Evolutionary conservation across 2,329 filamentous ascomycete species (phyloP).

Genomic region (Hypoxylon sp.): DNA sequence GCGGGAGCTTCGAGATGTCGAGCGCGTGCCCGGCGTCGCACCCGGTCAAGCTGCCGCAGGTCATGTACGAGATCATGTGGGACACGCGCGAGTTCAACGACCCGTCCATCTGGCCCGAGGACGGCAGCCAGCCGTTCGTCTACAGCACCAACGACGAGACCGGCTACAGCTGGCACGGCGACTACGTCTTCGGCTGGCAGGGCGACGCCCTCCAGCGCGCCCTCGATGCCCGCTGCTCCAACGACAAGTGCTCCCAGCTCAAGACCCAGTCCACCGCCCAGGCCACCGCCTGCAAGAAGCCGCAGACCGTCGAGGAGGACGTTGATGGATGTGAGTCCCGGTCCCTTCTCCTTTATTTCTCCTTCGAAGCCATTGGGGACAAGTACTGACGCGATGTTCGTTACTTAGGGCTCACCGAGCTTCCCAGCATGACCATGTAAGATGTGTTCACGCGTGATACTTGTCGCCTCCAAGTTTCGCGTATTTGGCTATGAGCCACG

Average conservation of each 20-base stretch:
- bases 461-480: background rate
- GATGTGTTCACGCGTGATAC: background rate
- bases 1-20: constrained; percentile 35
- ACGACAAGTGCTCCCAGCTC: constrained; percentile 36
- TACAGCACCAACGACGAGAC: constrained; percentile 40
- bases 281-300: constrained; percentile 39
- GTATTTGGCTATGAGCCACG: constrained; percentile 11
- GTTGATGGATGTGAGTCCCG: constrained; percentile 33
- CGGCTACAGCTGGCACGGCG: constrained; percentile 47
- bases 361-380: background rate
- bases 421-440: constrained; percentile 29
- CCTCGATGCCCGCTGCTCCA: constrained; percentile 44
- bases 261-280: constrained; percentile 35
- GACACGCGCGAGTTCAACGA: constrained; percentile 44
- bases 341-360: too few relatives aligned
- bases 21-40: constrained; percentile 34
- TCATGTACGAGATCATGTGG: constrained; percentile 51
- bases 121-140: constrained; percentile 41
- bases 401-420: constrained; percentile 28
- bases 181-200: constrained; percentile 49
- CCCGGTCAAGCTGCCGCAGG: constrained; percentile 44
- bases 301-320: constrained; percentile 34
- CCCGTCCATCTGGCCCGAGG: constrained; percentile 42
- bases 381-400: constrained; percentile 9
- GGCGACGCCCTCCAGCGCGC: constrained; percentile 46